These are phyloP conservation scores for Coelastrella sp. DNA, from an alignment of 139 green algal genomes.

Conservation along the genomic window DNA sequence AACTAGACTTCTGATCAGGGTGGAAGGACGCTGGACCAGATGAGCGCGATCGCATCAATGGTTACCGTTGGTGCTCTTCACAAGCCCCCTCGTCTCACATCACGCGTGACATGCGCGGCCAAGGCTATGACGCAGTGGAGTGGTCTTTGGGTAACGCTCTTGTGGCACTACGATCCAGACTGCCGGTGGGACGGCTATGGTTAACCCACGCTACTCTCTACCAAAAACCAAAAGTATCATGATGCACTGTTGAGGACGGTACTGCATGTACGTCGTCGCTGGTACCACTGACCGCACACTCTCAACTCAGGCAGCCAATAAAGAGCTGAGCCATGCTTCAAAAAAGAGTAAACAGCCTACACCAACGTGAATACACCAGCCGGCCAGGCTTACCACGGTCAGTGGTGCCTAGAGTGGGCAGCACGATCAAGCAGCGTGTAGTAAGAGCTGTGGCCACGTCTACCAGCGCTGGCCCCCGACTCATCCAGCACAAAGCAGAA, in stretches of 20 bases:
- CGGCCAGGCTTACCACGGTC: neutral
- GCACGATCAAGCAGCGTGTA: neutral
- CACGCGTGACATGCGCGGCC: neutral
- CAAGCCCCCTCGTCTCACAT: neutral
- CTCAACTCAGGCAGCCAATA: neutral
- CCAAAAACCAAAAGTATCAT: no score
- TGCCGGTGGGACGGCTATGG: no score
- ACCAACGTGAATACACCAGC: neutral
- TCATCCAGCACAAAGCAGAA: constrained; percentile 96
- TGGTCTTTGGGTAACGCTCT: neutral
- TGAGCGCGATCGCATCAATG: no score
- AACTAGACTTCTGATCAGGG: no score
- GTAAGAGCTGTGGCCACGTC: constrained; percentile 26
- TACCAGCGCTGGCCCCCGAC: constrained; percentile 49
- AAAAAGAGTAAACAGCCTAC: neutral
- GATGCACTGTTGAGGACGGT: no score
- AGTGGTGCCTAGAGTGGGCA: constrained; percentile 12
- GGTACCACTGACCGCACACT: neutral
- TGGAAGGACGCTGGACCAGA: no score
- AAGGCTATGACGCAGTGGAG: neutral
- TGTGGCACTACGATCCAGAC: neutral
- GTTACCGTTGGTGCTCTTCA: no score
- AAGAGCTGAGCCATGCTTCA: neutral
- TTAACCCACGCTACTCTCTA: no score
- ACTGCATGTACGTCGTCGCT: neutral